Conservation (phyloP, 1,284 basidiomycete genomes). For the Austropuccinia psidii region DNA sequence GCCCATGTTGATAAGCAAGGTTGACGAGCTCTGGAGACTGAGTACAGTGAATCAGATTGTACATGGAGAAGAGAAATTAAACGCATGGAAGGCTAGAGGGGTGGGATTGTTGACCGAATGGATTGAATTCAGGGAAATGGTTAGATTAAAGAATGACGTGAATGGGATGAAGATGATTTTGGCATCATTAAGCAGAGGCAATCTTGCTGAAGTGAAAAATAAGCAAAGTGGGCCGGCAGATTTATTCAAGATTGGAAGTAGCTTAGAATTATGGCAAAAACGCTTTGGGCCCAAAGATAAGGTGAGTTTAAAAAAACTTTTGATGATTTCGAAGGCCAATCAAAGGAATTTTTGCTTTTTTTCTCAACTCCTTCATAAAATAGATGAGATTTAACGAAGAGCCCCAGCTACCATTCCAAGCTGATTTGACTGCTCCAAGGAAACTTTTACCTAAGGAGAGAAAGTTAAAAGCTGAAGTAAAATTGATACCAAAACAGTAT, state of each 20-base stretch:
- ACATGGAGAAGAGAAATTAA: constrained; percentile 74
- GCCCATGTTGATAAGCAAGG: constrained; percentile 75
- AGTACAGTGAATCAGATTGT: constrained; percentile 93
- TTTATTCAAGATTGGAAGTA: constrained; percentile 61
- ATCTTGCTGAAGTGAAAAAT: not conserved
- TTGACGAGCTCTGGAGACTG: constrained; percentile 83
- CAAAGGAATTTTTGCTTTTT: not conserved
- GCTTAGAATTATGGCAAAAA: constrained; percentile 70
- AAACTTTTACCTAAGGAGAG: not conserved
- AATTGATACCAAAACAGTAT: constrained; percentile 21
- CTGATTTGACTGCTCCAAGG: not conserved
- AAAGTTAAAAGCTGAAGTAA: constrained; percentile 23
- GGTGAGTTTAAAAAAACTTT: constrained; percentile 50
- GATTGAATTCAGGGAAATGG: constrained; percentile 60
- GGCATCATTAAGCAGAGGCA: constrained; percentile 32
- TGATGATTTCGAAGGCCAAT: not conserved
- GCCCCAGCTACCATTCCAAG: constrained; percentile 1
- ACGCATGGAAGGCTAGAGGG: constrained; percentile 75
- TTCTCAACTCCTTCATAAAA: not conserved
- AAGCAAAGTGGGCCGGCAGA: constrained; percentile 44
- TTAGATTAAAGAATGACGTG: constrained; percentile 72
- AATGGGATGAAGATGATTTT: constrained; percentile 76
- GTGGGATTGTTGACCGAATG: constrained; percentile 81
- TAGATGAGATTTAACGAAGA: constrained; percentile 30
- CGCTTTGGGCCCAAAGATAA: constrained; percentile 66